Conservation (phyloP, 176 grass and related monocot species). For the Avena sativa region DNA sequence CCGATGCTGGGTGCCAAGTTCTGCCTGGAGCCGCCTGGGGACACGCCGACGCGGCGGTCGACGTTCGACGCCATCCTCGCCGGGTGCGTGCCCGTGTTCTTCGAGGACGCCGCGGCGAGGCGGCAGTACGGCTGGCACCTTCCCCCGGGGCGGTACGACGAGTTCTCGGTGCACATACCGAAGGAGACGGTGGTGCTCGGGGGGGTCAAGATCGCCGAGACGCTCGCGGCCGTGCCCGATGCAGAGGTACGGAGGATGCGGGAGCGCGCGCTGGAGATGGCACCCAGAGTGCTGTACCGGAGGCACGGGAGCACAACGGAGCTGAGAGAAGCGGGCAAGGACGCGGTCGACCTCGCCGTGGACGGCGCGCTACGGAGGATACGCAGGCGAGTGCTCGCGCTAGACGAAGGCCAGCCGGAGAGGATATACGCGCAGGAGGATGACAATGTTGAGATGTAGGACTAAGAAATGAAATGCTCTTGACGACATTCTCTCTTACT, state of each 20-base stretch:
- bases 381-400: slow-evolving; percentile 45
- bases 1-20: slow-evolving; percentile 64
- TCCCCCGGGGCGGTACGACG: slow-evolving; percentile 46
- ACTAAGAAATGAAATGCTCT: slow-evolving; percentile 9
- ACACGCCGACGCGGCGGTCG: slow-evolving; percentile 60
- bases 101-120: slow-evolving; percentile 55
- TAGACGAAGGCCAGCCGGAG: slow-evolving; percentile 53
- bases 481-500: not conserved
- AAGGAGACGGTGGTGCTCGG: slow-evolving; percentile 81
- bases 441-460: slow-evolving; percentile 42
- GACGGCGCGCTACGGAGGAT: slow-evolving; percentile 74
- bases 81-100: slow-evolving; percentile 77
- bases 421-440: slow-evolving; percentile 63
- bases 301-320: slow-evolving; percentile 55
- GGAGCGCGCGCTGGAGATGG: slow-evolving; percentile 55
- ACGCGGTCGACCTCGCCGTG: slow-evolving; percentile 74
- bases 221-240: slow-evolving; percentile 48
- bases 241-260: slow-evolving; percentile 62
- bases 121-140: slow-evolving; percentile 69
- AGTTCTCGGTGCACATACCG: slow-evolving; percentile 76
- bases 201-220: slow-evolving; percentile 46
- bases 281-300: slow-evolving; percentile 66
- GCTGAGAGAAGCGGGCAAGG: slow-evolving; percentile 50
- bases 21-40: slow-evolving; percentile 72
- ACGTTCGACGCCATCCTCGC: slow-evolving; percentile 75